Conservation (phyloP, 1,284 basidiomycete genomes). For the Papiliotrema nemorosa region DNA sequence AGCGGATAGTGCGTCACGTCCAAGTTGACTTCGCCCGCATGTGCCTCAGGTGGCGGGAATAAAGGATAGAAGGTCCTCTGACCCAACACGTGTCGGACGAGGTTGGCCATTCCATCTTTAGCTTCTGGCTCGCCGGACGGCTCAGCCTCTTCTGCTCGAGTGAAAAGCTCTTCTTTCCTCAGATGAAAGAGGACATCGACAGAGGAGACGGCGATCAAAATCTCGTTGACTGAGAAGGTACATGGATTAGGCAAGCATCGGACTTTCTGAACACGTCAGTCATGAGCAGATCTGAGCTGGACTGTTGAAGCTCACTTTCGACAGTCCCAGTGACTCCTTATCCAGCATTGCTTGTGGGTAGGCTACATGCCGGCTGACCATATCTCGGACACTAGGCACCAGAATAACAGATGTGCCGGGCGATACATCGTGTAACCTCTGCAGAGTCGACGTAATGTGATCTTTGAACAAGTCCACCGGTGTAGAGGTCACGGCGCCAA, state of each 20-base stretch:
- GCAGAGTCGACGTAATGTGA: constrained; percentile 62
- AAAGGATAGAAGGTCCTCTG: constrained; percentile 95
- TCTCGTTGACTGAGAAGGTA: constrained; percentile 76
- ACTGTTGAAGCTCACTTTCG: constrained; percentile 41
- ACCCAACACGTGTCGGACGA: constrained; percentile 74
- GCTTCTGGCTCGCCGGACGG: constrained; percentile 46
- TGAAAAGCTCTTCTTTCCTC: constrained; percentile 75
- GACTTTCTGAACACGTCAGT: constrained; percentile 60
- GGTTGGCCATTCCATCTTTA: constrained; percentile 70
- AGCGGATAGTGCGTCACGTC: constrained; percentile 68
- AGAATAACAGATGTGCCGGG: constrained; percentile 70
- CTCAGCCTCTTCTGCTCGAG: constrained; percentile 64
- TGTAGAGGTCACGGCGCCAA: constrained; percentile 64
- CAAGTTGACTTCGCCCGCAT: constrained; percentile 75
- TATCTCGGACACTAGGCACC: constrained; percentile 76
- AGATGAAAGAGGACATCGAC: constrained; percentile 87
- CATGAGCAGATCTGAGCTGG: background rate
- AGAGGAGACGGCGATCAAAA: constrained; percentile 72
- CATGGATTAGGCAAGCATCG: constrained; percentile 82
- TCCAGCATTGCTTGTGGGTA: constrained; percentile 80
- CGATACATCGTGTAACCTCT: constrained; percentile 59
- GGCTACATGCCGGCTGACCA: constrained; percentile 73
- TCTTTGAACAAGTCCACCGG: constrained; percentile 68
- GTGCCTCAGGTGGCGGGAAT: constrained; percentile 75
- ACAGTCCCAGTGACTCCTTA: constrained; percentile 48